Evolutionary conservation across 208 protist genomes (phyloP).

Genomic region (Crithidia brevicula): DNA sequence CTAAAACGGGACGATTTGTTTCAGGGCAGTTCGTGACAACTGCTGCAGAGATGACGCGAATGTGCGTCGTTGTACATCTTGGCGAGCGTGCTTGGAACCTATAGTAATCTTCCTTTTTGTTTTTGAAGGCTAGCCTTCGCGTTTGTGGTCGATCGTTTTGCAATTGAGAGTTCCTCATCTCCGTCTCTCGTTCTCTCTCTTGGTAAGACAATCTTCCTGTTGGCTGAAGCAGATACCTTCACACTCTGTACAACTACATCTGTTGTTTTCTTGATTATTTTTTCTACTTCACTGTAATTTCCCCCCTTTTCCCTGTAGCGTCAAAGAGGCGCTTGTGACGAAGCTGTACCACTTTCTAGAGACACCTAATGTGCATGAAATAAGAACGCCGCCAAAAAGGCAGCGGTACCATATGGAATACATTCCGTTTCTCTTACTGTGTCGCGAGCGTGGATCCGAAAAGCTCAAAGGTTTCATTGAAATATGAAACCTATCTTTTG

Average conservation of each 20-base stretch:
- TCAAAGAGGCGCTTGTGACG: too few species aligned
- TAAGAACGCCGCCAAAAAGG: too few species aligned
- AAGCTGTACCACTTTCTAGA: neutral
- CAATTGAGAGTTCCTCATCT: neutral
- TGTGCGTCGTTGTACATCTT: neutral
- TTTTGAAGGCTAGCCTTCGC: neutral
- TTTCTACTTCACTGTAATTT: neutral
- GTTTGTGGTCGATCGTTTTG: neutral
- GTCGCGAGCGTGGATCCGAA: too few species aligned
- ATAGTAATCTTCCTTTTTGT: neutral
- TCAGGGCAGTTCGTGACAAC: constrained; percentile 13
- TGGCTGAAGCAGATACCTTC: too few species aligned
- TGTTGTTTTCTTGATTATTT: constrained; percentile 10
- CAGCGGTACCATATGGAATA: too few species aligned
- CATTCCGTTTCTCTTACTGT: too few species aligned
- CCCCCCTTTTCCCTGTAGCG: neutral
- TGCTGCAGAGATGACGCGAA: neutral
- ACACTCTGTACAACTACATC: neutral
- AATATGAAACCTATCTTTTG: too few species aligned
- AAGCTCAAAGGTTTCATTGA: too few species aligned
- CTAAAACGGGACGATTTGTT: constrained; percentile 38
- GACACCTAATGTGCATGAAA: neutral
- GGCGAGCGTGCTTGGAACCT: too few species aligned
- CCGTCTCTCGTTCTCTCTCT: too few species aligned
- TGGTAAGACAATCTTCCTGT: too few species aligned